Conservation (phyloP, 331 rosid species). For the Quercus tomentella region DNA sequence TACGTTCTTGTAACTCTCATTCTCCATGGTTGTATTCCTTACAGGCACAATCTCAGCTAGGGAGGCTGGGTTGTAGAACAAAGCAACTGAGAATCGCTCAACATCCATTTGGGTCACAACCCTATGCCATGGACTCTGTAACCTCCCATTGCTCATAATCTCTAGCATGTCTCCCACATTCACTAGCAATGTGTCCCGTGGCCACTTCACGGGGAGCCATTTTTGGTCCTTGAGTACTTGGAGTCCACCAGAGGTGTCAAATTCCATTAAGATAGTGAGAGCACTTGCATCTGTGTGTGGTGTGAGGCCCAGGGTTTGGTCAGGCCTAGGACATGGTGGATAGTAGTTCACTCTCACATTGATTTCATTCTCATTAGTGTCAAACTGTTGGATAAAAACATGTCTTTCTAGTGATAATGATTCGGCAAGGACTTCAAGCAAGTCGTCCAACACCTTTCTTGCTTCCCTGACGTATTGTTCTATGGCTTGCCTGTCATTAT, state of each 20-base stretch:
- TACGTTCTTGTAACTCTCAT: background rate
- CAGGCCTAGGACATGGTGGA: conserved; percentile 16
- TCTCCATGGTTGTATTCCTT: background rate
- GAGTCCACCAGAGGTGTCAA: background rate
- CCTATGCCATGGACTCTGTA: conserved; percentile 9
- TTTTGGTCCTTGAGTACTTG: conserved; percentile 7
- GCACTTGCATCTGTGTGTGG: background rate
- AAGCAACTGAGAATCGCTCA: background rate
- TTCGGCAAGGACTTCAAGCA: conserved; percentile 9
- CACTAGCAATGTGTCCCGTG: conserved; percentile 7
- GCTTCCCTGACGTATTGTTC: conserved; percentile 8
- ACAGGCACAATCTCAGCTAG: conserved; percentile 3
- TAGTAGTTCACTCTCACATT: conserved; percentile 17
- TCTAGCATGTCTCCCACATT: conserved; percentile 5
- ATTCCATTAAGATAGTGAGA: conserved; percentile 4
- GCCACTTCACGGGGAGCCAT: conserved; percentile 8
- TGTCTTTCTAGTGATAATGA: background rate
- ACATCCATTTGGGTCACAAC: conserved; percentile 3
- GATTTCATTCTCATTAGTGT: conserved; percentile 1
- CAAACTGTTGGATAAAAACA: conserved; percentile 1
- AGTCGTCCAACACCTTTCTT: background rate
- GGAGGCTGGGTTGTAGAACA: conserved; percentile 2
- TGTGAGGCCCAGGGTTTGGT: conserved; percentile 8
- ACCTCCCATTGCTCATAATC: conserved; percentile 9
- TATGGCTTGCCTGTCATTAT: conserved; percentile 3